A percentile compares a stretch with the other conserved stretches of the same genome.
These are phyloP conservation scores for Kodamaea plutei DNA, from an alignment of 1,139 yeast species.

Conservation along the genomic window DNA sequence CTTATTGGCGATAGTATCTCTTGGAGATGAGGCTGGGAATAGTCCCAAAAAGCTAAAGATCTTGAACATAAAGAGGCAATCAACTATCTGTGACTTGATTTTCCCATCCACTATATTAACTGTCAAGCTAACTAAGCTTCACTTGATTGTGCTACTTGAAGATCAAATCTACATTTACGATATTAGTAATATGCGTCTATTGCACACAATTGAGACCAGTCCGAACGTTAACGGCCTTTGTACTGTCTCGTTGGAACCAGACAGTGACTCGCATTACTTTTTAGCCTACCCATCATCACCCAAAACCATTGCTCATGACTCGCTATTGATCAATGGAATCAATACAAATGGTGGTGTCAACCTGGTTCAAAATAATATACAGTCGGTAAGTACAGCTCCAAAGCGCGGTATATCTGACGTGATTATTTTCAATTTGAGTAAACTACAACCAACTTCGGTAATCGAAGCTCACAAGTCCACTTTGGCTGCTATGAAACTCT, in stretches of 20 bases:
- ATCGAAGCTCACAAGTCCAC: constrained; percentile 92
- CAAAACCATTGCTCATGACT: constrained; percentile 43
- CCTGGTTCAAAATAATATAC: constrained; percentile 38
- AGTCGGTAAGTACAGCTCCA: constrained; percentile 43
- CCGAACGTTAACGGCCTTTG: constrained; percentile 62
- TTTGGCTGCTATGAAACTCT: constrained; percentile 72
- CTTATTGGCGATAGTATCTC: constrained; percentile 78
- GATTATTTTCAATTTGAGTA: constrained; percentile 71
- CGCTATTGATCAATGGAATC: constrained; percentile 39
- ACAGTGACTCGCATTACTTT: constrained; percentile 43
- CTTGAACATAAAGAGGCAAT: constrained; percentile 71
- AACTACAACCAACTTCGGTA: constrained; percentile 80
- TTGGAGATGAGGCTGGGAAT: constrained; percentile 76
- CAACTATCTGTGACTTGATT: constrained; percentile 79
- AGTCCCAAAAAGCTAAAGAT: constrained; percentile 81
- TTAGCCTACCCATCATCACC: constrained; percentile 90
- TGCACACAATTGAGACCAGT: constrained; percentile 84
- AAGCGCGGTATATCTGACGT: constrained; percentile 75
- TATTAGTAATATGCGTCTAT: constrained; percentile 76
- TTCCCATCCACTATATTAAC: constrained; percentile 81
- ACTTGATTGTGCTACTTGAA: constrained; percentile 73
- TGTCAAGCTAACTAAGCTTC: constrained; percentile 70
- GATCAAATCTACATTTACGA: constrained; percentile 90
- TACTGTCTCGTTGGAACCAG: constrained; percentile 59
- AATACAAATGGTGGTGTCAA: constrained; percentile 46